A percentile compares a stretch with the other conserved stretches of the same genome.
These are phyloP conservation scores for Closterium sp. DNA, from an alignment of 139 green algal species.

Conservation along the genomic window DNA sequence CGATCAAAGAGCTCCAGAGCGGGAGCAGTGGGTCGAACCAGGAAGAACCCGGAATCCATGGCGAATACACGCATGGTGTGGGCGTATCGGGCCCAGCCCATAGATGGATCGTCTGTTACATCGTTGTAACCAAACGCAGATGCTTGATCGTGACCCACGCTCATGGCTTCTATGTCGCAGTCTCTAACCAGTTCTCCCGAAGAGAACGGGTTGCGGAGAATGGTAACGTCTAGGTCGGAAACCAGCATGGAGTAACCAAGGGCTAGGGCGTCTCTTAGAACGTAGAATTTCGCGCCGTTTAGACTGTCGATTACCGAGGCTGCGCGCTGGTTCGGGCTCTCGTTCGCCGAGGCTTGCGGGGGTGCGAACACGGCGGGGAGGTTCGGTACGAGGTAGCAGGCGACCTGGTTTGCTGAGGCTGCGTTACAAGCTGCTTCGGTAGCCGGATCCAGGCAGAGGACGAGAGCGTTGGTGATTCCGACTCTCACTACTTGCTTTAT, in stretches of 20 bases:
- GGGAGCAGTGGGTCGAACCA: neutral
- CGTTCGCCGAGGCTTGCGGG: constrained; percentile 43
- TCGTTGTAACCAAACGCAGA: constrained; percentile 84
- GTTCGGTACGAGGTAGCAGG: constrained; percentile 13
- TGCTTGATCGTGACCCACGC: constrained; percentile 75
- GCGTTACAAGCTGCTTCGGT: constrained; percentile 30
- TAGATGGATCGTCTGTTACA: constrained; percentile 78
- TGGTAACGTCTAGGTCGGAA: constrained; percentile 86
- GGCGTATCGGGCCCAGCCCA: constrained; percentile 82
- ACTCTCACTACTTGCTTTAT: neutral
- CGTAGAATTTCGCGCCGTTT: constrained; percentile 70
- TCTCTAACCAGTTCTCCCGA: constrained; percentile 22
- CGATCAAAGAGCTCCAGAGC: constrained; percentile 16
- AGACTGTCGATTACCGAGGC: neutral
- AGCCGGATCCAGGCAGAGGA: constrained; percentile 83
- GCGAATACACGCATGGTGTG: constrained; percentile 54
- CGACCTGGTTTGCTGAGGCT: neutral
- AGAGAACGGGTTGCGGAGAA: constrained; percentile 59
- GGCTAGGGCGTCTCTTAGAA: constrained; percentile 82
- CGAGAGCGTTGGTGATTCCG: constrained; percentile 71
- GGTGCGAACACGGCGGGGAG: constrained; percentile 14
- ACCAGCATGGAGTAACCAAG: constrained; percentile 87
- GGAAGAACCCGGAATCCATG: constrained; percentile 53
- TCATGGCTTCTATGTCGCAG: constrained; percentile 64
- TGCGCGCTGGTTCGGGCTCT: constrained; percentile 36